Base-by-base conservation (phyloP, 192 early-diverging fungal species). In the Radiomyces spectabilis region DNA sequence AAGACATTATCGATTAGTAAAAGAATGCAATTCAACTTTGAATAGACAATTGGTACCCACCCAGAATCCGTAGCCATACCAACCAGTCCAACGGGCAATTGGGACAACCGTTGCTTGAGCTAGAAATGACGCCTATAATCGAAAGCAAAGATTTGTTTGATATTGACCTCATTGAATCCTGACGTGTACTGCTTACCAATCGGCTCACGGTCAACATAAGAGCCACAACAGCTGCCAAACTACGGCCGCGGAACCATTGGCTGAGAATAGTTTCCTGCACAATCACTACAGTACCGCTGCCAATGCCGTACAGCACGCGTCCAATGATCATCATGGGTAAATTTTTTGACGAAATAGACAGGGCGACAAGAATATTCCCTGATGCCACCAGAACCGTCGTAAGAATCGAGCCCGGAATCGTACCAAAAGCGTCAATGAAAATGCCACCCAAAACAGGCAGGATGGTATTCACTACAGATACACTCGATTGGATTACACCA, bases 221-320 rank as follows among this genome's bases (percentile, higher is more conserved):
- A 3, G 83, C 83, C 38, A 88, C 72, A 15, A 84, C 83, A 9
- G 82, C 68, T 4, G 83, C 83, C 19, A 86, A 68, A 0, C 82
- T 75, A 45, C 74, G 73, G 51, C 85, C 84, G n/a, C 69, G 74
- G 59, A 88, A 88, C 72, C 84, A 86, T 72, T 83, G 83, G 13
- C 82, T 78, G 24, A 86, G 71, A 4, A 88, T 88, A 4, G 85
- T 88, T 48, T 88, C 85, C 63, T 89, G 86, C 18, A 85, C 80
- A 29, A 85, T 84, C 0, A 80, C 77, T 29, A 89, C 80, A n/a
- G 84, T 77, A 2, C 82, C 85, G 22, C 79, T 81, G 13, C 86
- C 86, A 4, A 86, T 74, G 12, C 86, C 84, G 50, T 66, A 82
- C 26, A 79, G 69, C 18, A 72, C 65, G 29, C 72, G 68, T 7